Evolutionary conservation across 2,329 filamentous ascomycete genomes (phyloP).

Genomic region (Geoglossum cookeanum): DNA sequence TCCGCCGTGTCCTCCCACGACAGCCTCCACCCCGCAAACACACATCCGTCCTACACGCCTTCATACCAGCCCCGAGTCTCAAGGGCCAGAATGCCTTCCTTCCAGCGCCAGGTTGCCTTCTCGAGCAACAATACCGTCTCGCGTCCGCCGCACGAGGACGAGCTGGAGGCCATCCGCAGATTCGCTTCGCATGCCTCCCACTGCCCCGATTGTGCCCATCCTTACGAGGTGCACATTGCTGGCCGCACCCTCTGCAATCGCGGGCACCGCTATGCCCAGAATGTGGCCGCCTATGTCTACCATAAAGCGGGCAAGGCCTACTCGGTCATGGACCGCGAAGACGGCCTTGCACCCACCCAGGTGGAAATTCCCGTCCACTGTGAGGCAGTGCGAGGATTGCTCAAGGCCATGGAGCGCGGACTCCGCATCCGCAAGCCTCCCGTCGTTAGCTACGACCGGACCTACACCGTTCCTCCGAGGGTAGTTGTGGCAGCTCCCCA

Average conservation of each 20-base stretch:
- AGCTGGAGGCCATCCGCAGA: constrained; percentile 18
- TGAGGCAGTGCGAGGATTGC: constrained; percentile 18
- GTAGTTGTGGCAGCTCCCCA: neutral
- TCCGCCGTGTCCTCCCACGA: neutral
- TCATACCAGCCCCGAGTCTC: neutral
- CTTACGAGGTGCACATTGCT: constrained; percentile 14
- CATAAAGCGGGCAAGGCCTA: constrained; percentile 20
- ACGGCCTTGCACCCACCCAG: constrained; percentile 17
- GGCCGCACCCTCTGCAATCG: constrained; percentile 18
- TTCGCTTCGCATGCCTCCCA: constrained; percentile 19
- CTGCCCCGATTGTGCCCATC: constrained; percentile 17
- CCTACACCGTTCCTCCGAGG: constrained; percentile 16
- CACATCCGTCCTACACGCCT: neutral
- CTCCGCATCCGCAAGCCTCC: constrained; percentile 11
- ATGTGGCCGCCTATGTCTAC: constrained; percentile 20
- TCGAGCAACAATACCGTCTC: neutral
- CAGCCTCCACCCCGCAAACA: neutral
- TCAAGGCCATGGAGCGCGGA: constrained; percentile 25
- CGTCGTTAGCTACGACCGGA: constrained; percentile 18
- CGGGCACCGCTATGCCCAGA: constrained; percentile 17
- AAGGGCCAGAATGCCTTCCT: constrained; percentile 3
- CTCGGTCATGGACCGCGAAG: constrained; percentile 24
- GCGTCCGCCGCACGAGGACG: constrained; percentile 13
- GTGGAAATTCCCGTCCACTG: constrained; percentile 24
- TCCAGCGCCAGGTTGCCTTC: constrained; percentile 4